phyloP scores from a whole-genome alignment of 2,329 filamentous ascomycete genomes.

The Apiospora koreana region DNA sequence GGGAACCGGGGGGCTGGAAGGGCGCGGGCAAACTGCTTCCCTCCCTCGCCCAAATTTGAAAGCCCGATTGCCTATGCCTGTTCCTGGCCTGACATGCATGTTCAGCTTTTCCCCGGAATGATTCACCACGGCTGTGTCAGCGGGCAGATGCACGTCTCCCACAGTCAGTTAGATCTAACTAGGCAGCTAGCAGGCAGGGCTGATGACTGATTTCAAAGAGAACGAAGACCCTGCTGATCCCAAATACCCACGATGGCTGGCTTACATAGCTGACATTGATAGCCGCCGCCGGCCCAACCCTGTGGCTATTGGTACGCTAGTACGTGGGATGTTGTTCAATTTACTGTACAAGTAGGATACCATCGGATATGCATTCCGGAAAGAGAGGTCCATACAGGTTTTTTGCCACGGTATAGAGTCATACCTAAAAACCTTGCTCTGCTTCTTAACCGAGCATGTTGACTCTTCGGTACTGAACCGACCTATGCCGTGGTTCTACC shows the following conservation, averaged over 20 bases:
- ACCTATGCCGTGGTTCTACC: slow-evolving; percentile 7
- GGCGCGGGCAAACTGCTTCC: neutral
- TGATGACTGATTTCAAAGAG: neutral
- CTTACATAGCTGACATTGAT: neutral
- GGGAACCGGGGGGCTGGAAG: neutral
- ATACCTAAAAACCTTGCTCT: neutral
- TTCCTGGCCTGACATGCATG: slow-evolving; percentile 1
- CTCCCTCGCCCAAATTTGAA: neutral
- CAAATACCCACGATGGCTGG: neutral
- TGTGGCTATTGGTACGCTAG: neutral
- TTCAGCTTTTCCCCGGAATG: neutral
- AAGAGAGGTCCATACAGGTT: neutral
- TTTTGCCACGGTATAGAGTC: slow-evolving; percentile 5
- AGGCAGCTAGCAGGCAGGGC: neutral
- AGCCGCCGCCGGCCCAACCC: neutral
- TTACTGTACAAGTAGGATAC: neutral
- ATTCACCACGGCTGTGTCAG: neutral
- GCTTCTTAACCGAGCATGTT: neutral
- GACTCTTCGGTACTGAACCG: neutral
- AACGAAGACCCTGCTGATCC: neutral
- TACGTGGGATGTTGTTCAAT: too few relatives aligned
- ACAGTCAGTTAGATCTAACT: neutral
- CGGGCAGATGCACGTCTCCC: neutral
- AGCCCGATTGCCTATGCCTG: neutral
- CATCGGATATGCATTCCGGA: neutral